A percentile compares a stretch with the other conserved stretches of the same genome.
These are phyloP conservation scores for Trichosporon faecale DNA, from an alignment of 1,284 basidiomycete genomes.

Conservation along the genomic window DNA sequence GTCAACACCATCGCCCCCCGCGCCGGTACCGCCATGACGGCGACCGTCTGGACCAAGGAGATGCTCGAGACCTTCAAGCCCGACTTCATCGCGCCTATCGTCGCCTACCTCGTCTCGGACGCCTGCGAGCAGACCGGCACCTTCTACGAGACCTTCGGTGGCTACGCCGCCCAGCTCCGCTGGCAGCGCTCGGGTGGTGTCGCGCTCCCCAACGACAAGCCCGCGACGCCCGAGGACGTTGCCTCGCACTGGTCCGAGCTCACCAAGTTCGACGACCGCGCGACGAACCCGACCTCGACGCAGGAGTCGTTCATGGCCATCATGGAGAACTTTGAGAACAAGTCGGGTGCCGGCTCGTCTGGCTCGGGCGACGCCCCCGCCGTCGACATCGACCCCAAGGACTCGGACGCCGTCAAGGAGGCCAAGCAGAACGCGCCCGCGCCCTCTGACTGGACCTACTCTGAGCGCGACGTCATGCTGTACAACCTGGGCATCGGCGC, in stretches of 20 bases:
- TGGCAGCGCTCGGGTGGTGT: slow-evolving; percentile 83
- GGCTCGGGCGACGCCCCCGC: slow-evolving; percentile 58
- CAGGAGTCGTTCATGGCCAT: slow-evolving; percentile 74
- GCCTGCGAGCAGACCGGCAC: slow-evolving; percentile 69
- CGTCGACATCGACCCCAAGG: slow-evolving; percentile 73
- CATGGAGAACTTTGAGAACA: slow-evolving; percentile 76
- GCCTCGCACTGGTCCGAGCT: slow-evolving; percentile 73
- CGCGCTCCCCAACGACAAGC: slow-evolving; percentile 70
- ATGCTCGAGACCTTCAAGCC: slow-evolving; percentile 80
- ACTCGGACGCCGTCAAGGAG: slow-evolving; percentile 74
- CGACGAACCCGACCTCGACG: slow-evolving; percentile 70
- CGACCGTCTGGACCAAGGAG: slow-evolving; percentile 79
- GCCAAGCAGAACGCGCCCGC: slow-evolving; percentile 68
- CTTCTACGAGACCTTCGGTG: slow-evolving; percentile 85
- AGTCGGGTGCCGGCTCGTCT: slow-evolving; percentile 51
- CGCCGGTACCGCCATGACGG: slow-evolving; percentile 88
- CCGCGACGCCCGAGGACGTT: slow-evolving; percentile 74
- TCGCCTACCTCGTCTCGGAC: slow-evolving; percentile 85
- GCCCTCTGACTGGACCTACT: slow-evolving; percentile 67
- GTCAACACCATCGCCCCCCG: slow-evolving; percentile 86
- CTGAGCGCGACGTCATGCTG: slow-evolving; percentile 86
- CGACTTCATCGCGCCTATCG: slow-evolving; percentile 87
- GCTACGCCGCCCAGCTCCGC: slow-evolving; percentile 86
- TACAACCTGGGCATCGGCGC: slow-evolving; percentile 98
- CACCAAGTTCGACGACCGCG: slow-evolving; percentile 75